Conservation (phyloP, 192 early-diverging fungal genomes). For the Glomus cerebriforme region DNA sequence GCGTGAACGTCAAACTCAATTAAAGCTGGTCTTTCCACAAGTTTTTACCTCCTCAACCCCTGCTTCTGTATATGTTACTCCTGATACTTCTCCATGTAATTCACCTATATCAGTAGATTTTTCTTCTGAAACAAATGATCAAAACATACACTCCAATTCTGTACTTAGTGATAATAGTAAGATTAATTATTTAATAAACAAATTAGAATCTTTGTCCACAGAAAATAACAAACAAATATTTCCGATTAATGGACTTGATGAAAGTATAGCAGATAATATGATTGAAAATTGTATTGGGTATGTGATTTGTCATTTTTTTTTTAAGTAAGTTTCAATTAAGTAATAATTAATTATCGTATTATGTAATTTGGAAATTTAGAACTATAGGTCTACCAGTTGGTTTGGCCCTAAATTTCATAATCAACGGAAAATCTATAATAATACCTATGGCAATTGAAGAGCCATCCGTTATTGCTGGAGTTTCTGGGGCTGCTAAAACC, state of each 20-base stretch:
- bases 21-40: conserved; percentile 62
- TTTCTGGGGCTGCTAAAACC: conserved; percentile 76
- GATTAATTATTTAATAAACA: conserved; percentile 36
- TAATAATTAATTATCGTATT: too few species aligned
- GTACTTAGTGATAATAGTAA: conserved; percentile 27
- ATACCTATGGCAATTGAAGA: conserved; percentile 81
- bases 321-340: background rate
- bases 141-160: conserved; percentile 29
- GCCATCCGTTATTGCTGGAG: conserved; percentile 76
- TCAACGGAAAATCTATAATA: conserved; percentile 60
- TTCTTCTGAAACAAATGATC: conserved; percentile 35
- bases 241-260: conserved; percentile 65
- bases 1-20: conserved; percentile 66
- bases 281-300: conserved; percentile 77
- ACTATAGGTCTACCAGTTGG: conserved; percentile 72
- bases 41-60: conserved; percentile 46
- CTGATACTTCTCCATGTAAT: conserved; percentile 34
- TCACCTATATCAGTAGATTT: conserved; percentile 39
- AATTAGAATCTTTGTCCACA: conserved; percentile 31
- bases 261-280: conserved; percentile 75
- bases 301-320: background rate
- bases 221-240: conserved; percentile 38
- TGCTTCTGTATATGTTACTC: conserved; percentile 40
- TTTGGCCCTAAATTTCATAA: conserved; percentile 71
- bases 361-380: conserved; percentile 32